phyloP scores from a whole-genome alignment of 1,284 basidiomycete species.

The Cutaneotrichosporon cutaneum region DNA sequence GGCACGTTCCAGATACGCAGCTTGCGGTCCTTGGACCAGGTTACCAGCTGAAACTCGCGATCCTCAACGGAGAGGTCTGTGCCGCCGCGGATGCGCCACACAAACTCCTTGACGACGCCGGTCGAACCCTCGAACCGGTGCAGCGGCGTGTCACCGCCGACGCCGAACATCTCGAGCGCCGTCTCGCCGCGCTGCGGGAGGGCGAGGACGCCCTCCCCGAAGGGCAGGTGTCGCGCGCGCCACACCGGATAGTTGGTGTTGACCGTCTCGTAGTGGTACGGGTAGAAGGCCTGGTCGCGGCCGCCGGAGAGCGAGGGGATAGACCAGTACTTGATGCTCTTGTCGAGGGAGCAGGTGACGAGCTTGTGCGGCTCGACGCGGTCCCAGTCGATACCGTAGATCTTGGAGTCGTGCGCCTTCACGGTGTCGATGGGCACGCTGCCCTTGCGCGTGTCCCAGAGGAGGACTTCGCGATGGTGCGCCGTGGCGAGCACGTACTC shows the following conservation, averaged over 20 bases:
- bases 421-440: slow-evolving; percentile 76
- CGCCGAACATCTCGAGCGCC: slow-evolving; percentile 76
- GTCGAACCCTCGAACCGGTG: slow-evolving; percentile 82
- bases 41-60: slow-evolving; percentile 86
- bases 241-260: slow-evolving; percentile 85
- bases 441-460: slow-evolving; percentile 65
- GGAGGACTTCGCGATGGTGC: slow-evolving; percentile 64
- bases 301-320: slow-evolving; percentile 41
- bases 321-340: slow-evolving; percentile 84
- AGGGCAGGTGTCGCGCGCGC: slow-evolving; percentile 88
- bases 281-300: slow-evolving; percentile 16
- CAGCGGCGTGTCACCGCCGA: slow-evolving; percentile 50
- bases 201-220: slow-evolving; percentile 84
- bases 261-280: slow-evolving; percentile 59
- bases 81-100: slow-evolving; percentile 74
- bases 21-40: slow-evolving; percentile 94
- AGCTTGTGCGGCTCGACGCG: slow-evolving; percentile 70
- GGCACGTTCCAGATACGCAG: slow-evolving; percentile 88
- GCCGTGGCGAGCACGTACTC: slow-evolving; percentile 81
- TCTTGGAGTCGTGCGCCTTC: slow-evolving; percentile 78
- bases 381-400: slow-evolving; percentile 95
- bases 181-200: slow-evolving; percentile 87
- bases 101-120: slow-evolving; percentile 96
- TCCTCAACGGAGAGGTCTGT: slow-evolving; percentile 58
- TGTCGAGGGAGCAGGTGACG: slow-evolving; percentile 88